phyloP scores from a whole-genome alignment of 148 eudicot species.

The Arbutus unedo region DNA sequence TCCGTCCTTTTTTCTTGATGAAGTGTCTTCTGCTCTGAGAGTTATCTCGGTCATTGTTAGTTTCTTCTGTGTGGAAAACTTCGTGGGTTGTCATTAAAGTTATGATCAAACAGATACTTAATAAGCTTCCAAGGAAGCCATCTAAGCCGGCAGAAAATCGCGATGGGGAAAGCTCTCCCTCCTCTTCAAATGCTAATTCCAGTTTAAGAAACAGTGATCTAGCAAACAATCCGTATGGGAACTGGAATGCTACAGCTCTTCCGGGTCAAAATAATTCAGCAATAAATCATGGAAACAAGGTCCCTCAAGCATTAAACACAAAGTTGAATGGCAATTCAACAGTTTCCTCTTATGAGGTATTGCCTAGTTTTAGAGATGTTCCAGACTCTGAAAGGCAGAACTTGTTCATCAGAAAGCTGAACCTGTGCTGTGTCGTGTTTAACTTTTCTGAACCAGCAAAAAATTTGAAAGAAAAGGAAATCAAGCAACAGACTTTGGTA shows the following conservation, averaged over 20 bases:
- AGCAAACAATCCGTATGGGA: constrained; percentile 39
- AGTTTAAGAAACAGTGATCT: constrained; percentile 47
- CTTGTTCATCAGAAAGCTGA: constrained; percentile 43
- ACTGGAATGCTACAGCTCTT: constrained; percentile 39
- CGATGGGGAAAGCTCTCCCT: constrained; percentile 42
- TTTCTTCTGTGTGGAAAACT: constrained; percentile 16
- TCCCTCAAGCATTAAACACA: constrained; percentile 32
- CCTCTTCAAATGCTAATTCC: constrained; percentile 43
- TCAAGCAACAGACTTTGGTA: constrained; percentile 44
- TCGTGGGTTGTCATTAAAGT: constrained; percentile 24
- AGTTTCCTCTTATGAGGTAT: constrained; percentile 33
- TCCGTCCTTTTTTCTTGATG: background rate
- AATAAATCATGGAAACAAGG: constrained; percentile 34
- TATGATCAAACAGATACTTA: constrained; percentile 78
- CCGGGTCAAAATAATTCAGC: constrained; percentile 39
- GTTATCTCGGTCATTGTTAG: background rate
- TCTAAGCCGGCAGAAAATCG: constrained; percentile 64
- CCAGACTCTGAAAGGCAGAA: constrained; percentile 43
- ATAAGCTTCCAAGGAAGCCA: constrained; percentile 78
- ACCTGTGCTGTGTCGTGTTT: constrained; percentile 41
- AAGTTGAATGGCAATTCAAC: constrained; percentile 30
- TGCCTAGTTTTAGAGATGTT: constrained; percentile 48
- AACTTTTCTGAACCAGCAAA: constrained; percentile 47
- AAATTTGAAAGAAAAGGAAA: constrained; percentile 47
- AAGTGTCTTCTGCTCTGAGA: constrained; percentile 10